Evolutionary conservation across 352 stramenopile species (phyloP).

Genomic region (Globisporangium splendens): DNA sequence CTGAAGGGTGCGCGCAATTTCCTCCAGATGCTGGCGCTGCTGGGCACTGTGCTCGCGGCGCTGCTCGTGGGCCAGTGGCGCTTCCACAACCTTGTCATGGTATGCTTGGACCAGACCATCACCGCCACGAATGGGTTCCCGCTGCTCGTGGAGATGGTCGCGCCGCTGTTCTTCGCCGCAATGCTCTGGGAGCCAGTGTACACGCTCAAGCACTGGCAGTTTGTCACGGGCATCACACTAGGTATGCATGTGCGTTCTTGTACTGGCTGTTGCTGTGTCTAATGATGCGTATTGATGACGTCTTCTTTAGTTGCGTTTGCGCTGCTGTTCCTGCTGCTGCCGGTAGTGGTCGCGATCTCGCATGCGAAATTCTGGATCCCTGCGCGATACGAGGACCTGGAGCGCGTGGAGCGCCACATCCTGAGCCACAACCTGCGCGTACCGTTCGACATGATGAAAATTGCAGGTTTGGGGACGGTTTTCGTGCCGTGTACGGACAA

Average conservation of each 20-base stretch:
- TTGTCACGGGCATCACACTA: conserved; percentile 22
- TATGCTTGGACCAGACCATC: conserved; percentile 26
- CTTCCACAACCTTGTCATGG: conserved; percentile 37
- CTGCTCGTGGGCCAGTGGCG: conserved; percentile 46
- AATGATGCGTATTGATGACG: neutral
- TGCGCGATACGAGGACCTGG: conserved; percentile 41
- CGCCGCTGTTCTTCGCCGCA: conserved; percentile 21
- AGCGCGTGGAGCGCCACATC: conserved; percentile 44
- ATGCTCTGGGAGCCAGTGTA: conserved; percentile 25
- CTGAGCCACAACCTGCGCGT: conserved; percentile 35
- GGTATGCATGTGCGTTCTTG: conserved; percentile 26
- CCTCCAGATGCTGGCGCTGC: conserved; percentile 8
- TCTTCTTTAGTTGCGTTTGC: conserved; percentile 19
- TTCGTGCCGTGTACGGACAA: conserved; percentile 45
- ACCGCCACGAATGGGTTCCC: conserved; percentile 20
- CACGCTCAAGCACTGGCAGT: conserved; percentile 28
- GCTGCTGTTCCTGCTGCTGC: conserved; percentile 28
- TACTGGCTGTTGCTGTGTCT: too few species aligned
- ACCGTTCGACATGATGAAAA: conserved; percentile 44
- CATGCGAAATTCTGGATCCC: conserved; percentile 47
- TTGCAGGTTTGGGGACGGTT: conserved; percentile 60
- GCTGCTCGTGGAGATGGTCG: conserved; percentile 22
- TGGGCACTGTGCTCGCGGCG: conserved; percentile 19
- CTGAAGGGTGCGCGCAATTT: conserved; percentile 6
- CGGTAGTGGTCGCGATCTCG: conserved; percentile 27